A percentile compares a stretch with the other conserved stretches of the same genome.
Conservation (phyloP, 2,329 filamentous ascomycete species). For the Microdochium trichocladiopsis region DNA sequence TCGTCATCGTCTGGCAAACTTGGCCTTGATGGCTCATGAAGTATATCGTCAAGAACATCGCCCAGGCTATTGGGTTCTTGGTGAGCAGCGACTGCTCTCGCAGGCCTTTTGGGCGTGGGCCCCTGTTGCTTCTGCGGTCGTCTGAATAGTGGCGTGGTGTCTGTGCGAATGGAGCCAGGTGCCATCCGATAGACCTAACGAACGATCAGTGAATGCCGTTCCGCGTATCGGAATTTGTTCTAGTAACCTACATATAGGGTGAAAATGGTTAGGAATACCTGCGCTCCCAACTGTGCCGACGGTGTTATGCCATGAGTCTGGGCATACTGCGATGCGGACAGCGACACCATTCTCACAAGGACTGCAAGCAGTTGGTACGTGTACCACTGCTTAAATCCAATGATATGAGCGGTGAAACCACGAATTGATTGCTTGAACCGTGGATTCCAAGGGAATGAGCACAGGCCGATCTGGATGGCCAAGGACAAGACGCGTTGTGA, state of each 20-base stretch:
- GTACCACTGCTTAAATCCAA: constrained; percentile 59
- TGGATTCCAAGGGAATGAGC: constrained; percentile 63
- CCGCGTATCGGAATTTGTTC: background rate
- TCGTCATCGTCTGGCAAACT: constrained; percentile 4
- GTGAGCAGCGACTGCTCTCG: constrained; percentile 10
- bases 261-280: constrained; percentile 46
- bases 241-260: constrained; percentile 41
- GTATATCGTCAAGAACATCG: constrained; percentile 39
- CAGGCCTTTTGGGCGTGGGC: constrained; percentile 4
- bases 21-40: constrained; percentile 17
- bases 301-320: constrained; percentile 27
- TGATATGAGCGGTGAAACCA: constrained; percentile 53
- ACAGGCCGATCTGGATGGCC: constrained; percentile 39
- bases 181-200: constrained; percentile 34
- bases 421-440: constrained; percentile 51
- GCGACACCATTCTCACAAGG: constrained; percentile 43
- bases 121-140: constrained; percentile 8
- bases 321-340: constrained; percentile 31
- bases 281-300: constrained; percentile 40
- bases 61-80: constrained; percentile 34
- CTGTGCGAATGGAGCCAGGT: constrained; percentile 41
- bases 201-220: constrained; percentile 12
- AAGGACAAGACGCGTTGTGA: constrained; percentile 30
- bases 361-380: constrained; percentile 55
- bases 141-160: constrained; percentile 49